Evolutionary conservation across 2,329 filamentous ascomycete species (phyloP).

Genomic region (Aspergillus ustus): DNA sequence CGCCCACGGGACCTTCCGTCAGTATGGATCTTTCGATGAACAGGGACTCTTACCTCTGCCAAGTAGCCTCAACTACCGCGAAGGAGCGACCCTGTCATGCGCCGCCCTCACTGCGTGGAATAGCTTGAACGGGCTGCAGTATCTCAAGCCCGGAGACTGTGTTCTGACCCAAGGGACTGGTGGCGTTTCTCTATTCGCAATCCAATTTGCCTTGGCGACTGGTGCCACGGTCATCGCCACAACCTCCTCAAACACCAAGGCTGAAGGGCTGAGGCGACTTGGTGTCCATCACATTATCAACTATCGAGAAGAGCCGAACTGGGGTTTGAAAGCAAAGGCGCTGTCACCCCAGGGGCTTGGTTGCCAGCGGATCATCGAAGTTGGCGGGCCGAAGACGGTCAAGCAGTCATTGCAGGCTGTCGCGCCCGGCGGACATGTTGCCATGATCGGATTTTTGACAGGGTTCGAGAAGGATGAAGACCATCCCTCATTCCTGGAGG

Average conservation of each 20-base stretch:
- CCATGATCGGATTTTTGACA: background rate
- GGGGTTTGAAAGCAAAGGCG: slow-evolving; percentile 71
- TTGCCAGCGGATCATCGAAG: slow-evolving; percentile 1
- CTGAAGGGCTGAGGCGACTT: slow-evolving; percentile 50
- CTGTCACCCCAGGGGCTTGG: slow-evolving; percentile 21
- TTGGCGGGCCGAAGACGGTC: slow-evolving; percentile 4
- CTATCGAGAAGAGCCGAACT: slow-evolving; percentile 57
- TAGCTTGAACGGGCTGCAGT: slow-evolving; percentile 56
- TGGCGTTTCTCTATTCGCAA: slow-evolving; percentile 57
- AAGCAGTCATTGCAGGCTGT: background rate
- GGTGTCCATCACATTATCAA: slow-evolving; percentile 62
- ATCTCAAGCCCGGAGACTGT: slow-evolving; percentile 55
- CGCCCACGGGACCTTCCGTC: slow-evolving; percentile 60
- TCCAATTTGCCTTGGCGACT: slow-evolving; percentile 46
- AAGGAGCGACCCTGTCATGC: slow-evolving; percentile 60
- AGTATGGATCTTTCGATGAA: slow-evolving; percentile 67
- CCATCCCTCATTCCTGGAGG: background rate
- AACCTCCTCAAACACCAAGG: slow-evolving; percentile 58
- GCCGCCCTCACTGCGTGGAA: slow-evolving; percentile 63
- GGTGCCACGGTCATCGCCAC: slow-evolving; percentile 59
- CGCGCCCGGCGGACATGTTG: background rate
- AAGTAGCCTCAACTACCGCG: slow-evolving; percentile 51
- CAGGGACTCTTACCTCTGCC: slow-evolving; percentile 58
- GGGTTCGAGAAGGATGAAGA: background rate
- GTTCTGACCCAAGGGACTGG: slow-evolving; percentile 62